Conservation (phyloP, 1,284 basidiomycete genomes). For the Puccinia coronata region DNA sequence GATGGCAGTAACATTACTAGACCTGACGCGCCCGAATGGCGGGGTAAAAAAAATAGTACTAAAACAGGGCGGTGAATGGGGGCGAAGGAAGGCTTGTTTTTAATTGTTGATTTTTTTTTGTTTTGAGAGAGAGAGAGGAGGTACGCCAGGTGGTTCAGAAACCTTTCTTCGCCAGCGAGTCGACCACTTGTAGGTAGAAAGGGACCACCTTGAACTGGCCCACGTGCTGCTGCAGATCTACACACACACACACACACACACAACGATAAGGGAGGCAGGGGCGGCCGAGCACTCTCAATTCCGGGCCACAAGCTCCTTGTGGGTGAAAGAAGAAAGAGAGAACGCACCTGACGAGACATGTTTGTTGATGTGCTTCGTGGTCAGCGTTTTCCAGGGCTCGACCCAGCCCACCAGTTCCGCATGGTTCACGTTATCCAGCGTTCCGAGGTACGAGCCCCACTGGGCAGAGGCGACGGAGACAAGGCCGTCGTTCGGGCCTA, state of each 20-base stretch:
- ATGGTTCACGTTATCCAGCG: conserved; percentile 80
- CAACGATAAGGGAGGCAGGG: background rate
- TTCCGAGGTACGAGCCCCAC: conserved; percentile 66
- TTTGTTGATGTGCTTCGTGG: background rate
- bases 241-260: background rate
- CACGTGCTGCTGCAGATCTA: background rate
- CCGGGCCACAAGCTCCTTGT: background rate
- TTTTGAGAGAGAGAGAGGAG: too few relatives aligned
- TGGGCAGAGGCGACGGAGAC: conserved; percentile 78
- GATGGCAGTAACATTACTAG: too few relatives aligned
- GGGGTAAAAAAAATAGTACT: too few relatives aligned
- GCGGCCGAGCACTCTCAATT: background rate
- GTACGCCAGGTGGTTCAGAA: conserved; percentile 21
- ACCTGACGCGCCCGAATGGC: too few relatives aligned
- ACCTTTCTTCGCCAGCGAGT: conserved; percentile 52
- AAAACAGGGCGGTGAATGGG: too few relatives aligned
- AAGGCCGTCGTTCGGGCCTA: conserved; percentile 73
- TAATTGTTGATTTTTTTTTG: too few relatives aligned
- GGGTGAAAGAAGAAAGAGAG: background rate
- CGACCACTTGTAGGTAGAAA: conserved; percentile 52
- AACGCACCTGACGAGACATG: background rate
- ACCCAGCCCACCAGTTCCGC: conserved; percentile 69
- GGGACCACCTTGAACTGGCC: conserved; percentile 51
- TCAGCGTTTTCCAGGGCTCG: conserved; percentile 55
- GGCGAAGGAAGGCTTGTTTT: too few relatives aligned